Base-by-base conservation (phyloP, 257 asterid species). In the Penstemon eatonii region DNA sequence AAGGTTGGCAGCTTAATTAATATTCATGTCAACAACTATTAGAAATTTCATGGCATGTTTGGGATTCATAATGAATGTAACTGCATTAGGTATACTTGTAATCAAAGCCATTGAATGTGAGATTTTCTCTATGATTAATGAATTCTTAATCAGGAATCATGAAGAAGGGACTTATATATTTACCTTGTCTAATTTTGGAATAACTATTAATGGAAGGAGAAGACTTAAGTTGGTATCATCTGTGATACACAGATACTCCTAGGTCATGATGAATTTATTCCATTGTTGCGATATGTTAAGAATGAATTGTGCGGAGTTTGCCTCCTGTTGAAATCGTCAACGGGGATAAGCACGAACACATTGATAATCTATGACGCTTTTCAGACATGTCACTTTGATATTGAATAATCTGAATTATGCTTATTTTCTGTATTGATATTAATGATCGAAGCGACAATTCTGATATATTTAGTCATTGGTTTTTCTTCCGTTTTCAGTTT, bases 271-370 rank as follows among this genome's bases (percentile, higher is more conserved):
- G n/a, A n/a, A n/a, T n/a, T n/a, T n/a, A n/a, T n/a, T n/a, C n/a
- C n/a, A n/a, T n/a, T n/a, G n/a, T n/a, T n/a, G n/a, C n/a, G n/a
- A n/a, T n/a, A n/a, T n/a, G n/a, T n/a, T n/a, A n/a, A n/a, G n/a
- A n/a, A n/a, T n/a, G n/a, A n/a, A n/a, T n/a, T n/a, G n/a, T n/a
- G 78, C 78, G 81, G 89, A 77, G 67, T 38, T 74, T 86, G 61
- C 87, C 85, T 42, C 81, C 81, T 4, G 46, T 56, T 8, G 80
- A 54, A 13, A 54, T 46, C 47, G 45, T 40, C 1, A 71, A 71
- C 40, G 83, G 49, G 49, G 64, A 54, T 54, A 66, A 60, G 64
- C 66, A 55, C 65, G 81, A 69, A 46, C 68, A 73, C 52, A 66
- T 57, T 60, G 41, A 61, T 75, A 78, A 79, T 76, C 65, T 8